Evolutionary conservation across 768 basidiomycete species (phyloP), one percentile per base, ranked within the genome.

Genomic region (Plicaturopsis crispa): DNA sequence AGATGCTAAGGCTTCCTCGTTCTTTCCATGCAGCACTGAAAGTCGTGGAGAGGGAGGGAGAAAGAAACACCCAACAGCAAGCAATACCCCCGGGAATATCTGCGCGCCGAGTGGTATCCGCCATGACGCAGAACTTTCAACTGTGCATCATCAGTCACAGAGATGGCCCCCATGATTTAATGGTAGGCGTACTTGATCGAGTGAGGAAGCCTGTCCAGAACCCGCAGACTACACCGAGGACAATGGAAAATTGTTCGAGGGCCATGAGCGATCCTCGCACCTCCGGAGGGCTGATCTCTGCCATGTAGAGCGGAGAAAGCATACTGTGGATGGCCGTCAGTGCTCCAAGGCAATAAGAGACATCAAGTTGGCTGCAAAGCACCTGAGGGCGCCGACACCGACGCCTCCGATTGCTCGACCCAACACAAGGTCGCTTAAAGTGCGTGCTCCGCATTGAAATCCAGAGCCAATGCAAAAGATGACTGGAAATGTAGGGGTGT

Each of bases 201-300:
- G 85, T 89, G 31, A 73, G 50, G 50, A 83, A 90, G 0, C 86
- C 87, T 4, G 74, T 70, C 86, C 87, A 89, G 49, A 89, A 90
- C 2, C 86, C 86, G 11, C 84, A 59, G 0, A 90, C 84, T 4
- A 87, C 85, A 3, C 86, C 87, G 0, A 82, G 60, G 11, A 89
- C 85, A 35, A 90, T 90, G 14, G 81, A 75, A 31, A 87, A 70
- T 42, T 89, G 86, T 49, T 90, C 86, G 3, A 90, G 64, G 1
- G 84, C 78, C 59, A 88, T 69, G 14, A 90, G 69, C 1, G 85
- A 84, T 7, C 86, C 86, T 12, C 87, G 72, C 0, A 82, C 67
- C 56, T 87, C 84, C 0, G 86, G 85, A 7, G 85, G 74, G 44
- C 81, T 81, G 36, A 90, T 90, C 59, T 90, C 86, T 1, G 85